Conservation (phyloP, 192 early-diverging fungal genomes). For the Backusella circina region DNA sequence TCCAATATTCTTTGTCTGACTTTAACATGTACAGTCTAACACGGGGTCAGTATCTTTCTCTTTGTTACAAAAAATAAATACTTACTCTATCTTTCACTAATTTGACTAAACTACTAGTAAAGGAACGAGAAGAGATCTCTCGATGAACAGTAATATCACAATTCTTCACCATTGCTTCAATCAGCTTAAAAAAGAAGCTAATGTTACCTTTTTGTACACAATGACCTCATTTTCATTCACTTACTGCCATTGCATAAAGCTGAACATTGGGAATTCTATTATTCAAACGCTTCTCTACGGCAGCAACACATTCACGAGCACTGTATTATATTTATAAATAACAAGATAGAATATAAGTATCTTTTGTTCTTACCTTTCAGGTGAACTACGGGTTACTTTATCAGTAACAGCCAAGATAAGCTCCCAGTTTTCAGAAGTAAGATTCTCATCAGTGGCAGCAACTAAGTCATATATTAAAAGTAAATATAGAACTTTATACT, state of each 20-base stretch:
- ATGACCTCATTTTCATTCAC: not conserved
- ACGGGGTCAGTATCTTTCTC: not conserved
- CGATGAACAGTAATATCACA: slow-evolving; percentile 74
- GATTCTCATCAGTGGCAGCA: slow-evolving; percentile 88
- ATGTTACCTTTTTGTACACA: not conserved
- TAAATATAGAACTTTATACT: too few species aligned
- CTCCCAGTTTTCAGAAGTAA: slow-evolving; percentile 94
- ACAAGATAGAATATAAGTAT: not conserved
- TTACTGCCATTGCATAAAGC: slow-evolving; percentile 61
- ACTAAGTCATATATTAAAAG: slow-evolving; percentile 10
- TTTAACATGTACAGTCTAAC: slow-evolving; percentile 64
- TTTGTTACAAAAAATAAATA: not conserved
- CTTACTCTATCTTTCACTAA: slow-evolving; percentile 67
- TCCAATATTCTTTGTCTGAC: slow-evolving; percentile 81
- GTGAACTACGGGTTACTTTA: slow-evolving; percentile 46
- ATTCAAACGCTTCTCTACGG: slow-evolving; percentile 65
- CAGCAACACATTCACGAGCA: slow-evolving; percentile 65
- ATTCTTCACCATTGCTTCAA: slow-evolving; percentile 90
- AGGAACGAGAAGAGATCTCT: slow-evolving; percentile 84
- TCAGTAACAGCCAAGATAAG: slow-evolving; percentile 73
- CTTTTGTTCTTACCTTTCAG: slow-evolving; percentile 40
- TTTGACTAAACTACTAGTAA: slow-evolving; percentile 74
- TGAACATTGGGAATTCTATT: slow-evolving; percentile 83
- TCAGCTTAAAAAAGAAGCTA: slow-evolving; percentile 42
- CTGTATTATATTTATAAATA: slow-evolving; percentile 33